Percentiles rank a stretch among this genome's conserved stretches.
These are phyloP conservation scores for Penicillium polonicum DNA, from an alignment of 2,329 filamentous ascomycete genomes.

Conservation along the genomic window DNA sequence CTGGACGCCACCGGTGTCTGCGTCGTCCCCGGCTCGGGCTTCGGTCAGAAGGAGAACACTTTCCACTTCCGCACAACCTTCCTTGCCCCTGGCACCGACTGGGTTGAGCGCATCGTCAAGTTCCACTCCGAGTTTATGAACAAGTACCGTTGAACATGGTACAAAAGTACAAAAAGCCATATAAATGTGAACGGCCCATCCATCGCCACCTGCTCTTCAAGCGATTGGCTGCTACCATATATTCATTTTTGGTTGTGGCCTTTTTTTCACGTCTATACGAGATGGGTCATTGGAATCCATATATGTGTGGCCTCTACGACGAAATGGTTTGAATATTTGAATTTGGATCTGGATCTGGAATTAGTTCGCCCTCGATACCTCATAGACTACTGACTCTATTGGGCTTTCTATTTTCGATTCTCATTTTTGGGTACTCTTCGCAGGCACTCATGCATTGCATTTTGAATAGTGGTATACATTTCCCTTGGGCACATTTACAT, in stretches of 20 bases:
- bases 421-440: background rate
- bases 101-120: conserved; percentile 80
- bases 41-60: conserved; percentile 88
- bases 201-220: background rate
- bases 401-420: conserved; percentile 1
- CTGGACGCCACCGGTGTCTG: conserved; percentile 94
- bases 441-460: background rate
- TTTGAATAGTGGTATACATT: background rate
- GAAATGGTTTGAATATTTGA: background rate
- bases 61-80: conserved; percentile 97
- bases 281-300: background rate
- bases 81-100: conserved; percentile 91
- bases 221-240: background rate
- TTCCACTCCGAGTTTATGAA: conserved; percentile 93
- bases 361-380: conserved; percentile 3
- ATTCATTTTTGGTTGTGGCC: background rate
- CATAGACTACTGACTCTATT: conserved; percentile 13
- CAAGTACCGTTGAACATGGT: conserved; percentile 55
- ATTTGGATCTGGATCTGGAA: conserved; percentile 3
- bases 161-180: background rate
- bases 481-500: background rate
- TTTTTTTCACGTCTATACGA: background rate
- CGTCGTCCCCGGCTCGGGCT: conserved; percentile 86
- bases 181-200: background rate
- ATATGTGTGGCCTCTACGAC: background rate